phyloP scores from a whole-genome alignment of 257 asterid species.

The Jacaranda mimosifolia region DNA sequence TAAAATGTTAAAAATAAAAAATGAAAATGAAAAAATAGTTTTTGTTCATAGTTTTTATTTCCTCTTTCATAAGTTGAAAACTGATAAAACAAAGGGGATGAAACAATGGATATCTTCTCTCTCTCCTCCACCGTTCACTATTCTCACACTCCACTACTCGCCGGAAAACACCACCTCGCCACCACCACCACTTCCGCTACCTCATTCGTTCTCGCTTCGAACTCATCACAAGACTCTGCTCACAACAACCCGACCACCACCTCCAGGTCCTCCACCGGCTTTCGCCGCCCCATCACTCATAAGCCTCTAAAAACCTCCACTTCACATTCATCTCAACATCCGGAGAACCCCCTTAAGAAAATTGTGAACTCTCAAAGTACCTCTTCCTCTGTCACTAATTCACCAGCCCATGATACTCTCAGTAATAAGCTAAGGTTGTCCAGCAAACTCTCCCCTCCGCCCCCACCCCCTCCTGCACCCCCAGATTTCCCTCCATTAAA shows the following conservation, averaged over 20 bases:
- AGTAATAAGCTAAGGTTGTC: conserved; percentile 82
- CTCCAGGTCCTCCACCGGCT: conserved; percentile 51
- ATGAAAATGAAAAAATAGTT: too few relatives aligned
- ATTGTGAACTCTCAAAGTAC: conserved; percentile 43
- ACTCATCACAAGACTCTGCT: conserved; percentile 44
- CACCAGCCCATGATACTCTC: conserved; percentile 54
- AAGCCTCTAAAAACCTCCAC: conserved; percentile 55
- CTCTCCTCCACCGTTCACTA: conserved; percentile 59
- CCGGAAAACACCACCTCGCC: conserved; percentile 50
- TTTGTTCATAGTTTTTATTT: too few relatives aligned
- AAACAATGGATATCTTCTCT: conserved; percentile 53
- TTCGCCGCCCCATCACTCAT: conserved; percentile 76
- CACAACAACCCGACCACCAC: conserved; percentile 38
- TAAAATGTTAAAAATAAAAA: too few relatives aligned
- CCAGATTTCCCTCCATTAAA: conserved; percentile 26
- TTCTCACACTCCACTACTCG: conserved; percentile 42
- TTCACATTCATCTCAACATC: conserved; percentile 42
- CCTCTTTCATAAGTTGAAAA: background rate
- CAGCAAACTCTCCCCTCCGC: conserved; percentile 76
- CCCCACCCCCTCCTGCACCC: conserved; percentile 54
- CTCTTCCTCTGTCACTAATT: conserved; percentile 30
- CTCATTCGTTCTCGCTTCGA: conserved; percentile 40
- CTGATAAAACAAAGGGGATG: background rate
- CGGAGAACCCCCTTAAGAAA: conserved; percentile 69
- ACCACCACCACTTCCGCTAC: conserved; percentile 38